A percentile compares a stretch with the other conserved stretches of the same genome.
These are phyloP conservation scores for Nemania abortiva DNA, from an alignment of 2,329 filamentous ascomycete species.

Conservation along the genomic window DNA sequence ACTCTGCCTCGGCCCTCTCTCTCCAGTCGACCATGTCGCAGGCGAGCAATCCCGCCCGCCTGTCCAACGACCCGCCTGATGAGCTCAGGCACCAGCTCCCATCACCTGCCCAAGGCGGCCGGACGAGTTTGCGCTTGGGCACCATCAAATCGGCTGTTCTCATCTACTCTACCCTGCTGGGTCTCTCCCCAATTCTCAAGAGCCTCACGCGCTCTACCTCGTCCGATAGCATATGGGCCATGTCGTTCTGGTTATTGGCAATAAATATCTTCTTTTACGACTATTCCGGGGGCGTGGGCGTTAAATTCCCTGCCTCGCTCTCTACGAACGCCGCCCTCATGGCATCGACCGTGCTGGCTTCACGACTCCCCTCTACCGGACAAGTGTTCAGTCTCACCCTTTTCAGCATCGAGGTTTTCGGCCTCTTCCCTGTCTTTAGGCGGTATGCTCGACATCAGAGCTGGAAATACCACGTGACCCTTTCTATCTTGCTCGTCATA, in stretches of 20 bases:
- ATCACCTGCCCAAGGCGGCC: conserved; percentile 54
- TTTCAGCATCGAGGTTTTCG: conserved; percentile 97
- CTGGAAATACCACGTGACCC: conserved; percentile 81
- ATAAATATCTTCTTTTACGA: conserved; percentile 99
- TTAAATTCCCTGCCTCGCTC: conserved; percentile 77
- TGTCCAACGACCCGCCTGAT: conserved; percentile 50
- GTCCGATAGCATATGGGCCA: conserved; percentile 95
- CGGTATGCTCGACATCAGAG: conserved; percentile 85
- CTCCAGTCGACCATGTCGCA: conserved; percentile 60
- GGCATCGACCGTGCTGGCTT: conserved; percentile 94
- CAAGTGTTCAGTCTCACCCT: conserved; percentile 95
- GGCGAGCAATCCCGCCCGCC: conserved; percentile 46
- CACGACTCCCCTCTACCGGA: conserved; percentile 86
- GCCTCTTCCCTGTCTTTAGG: conserved; percentile 97
- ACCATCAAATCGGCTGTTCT: conserved; percentile 93
- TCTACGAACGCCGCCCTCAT: conserved; percentile 97
- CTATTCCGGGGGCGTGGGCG: conserved; percentile 79
- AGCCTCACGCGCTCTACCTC: conserved; percentile 94
- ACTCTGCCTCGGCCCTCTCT: conserved; percentile 68
- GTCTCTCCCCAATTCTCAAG: conserved; percentile 93
- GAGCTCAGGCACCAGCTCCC: conserved; percentile 52
- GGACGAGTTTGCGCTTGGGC: conserved; percentile 69
- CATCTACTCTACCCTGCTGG: conserved; percentile 92
- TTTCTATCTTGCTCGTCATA: conserved; percentile 82
- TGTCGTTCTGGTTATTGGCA: conserved; percentile 90